Conservation (phyloP, 2,329 filamentous ascomycete genomes). For the Epichloe typhina region DNA sequence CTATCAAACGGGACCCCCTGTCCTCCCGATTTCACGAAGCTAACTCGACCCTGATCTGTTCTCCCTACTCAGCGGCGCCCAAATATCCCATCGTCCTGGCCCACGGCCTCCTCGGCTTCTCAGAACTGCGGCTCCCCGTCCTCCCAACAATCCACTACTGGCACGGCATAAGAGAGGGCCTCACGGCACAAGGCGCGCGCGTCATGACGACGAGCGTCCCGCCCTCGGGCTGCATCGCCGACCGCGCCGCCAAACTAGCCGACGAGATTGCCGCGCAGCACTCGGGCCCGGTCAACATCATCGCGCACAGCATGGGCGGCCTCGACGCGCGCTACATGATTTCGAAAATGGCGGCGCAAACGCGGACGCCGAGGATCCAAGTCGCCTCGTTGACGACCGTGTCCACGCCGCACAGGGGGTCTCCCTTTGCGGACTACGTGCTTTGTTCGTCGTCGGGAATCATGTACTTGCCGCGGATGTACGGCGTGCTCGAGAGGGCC, state of each 20-base stretch:
- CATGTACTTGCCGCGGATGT: conserved; percentile 39
- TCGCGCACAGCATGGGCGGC: conserved; percentile 57
- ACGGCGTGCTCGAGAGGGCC: conserved; percentile 33
- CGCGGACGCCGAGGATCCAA: conserved; percentile 3
- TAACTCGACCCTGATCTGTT: not conserved
- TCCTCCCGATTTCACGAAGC: not conserved
- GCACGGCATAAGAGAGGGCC: conserved; percentile 48
- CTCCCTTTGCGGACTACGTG: conserved; percentile 40
- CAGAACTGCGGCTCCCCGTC: conserved; percentile 38
- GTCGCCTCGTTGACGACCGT: conserved; percentile 42
- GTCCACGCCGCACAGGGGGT: conserved; percentile 42
- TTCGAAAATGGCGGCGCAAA: conserved; percentile 20
- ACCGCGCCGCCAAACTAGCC: conserved; percentile 44
- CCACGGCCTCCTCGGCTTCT: conserved; percentile 52
- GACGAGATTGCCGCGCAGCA: conserved; percentile 29
- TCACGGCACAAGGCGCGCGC: conserved; percentile 36
- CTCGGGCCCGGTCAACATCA: conserved; percentile 50
- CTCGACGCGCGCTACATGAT: conserved; percentile 55
- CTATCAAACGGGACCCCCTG: not conserved
- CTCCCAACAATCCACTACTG: conserved; percentile 49
- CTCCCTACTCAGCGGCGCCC: conserved; percentile 31
- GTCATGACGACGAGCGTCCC: conserved; percentile 51
- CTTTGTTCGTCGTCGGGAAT: conserved; percentile 26
- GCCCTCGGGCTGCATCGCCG: conserved; percentile 46
- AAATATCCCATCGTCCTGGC: conserved; percentile 51